These are phyloP conservation scores for Eucalyptus globulus DNA, from an alignment of 345 rosid species.

Conservation along the genomic window DNA sequence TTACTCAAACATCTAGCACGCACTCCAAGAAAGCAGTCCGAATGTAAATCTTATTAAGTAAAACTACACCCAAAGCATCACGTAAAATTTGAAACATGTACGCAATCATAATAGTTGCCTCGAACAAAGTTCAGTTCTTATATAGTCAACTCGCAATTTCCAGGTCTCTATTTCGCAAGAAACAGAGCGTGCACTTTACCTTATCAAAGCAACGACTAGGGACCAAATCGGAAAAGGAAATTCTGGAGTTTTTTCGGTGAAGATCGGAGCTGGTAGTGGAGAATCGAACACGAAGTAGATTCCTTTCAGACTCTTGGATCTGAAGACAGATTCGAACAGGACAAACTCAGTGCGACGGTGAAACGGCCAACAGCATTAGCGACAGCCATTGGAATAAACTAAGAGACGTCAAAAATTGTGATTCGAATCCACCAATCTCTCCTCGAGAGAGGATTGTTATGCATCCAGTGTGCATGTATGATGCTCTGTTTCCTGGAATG, in stretches of 20 bases:
- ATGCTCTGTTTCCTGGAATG: not conserved
- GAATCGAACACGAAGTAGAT: not conserved
- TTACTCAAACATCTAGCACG: not conserved
- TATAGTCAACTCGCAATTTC: rapidly evolving
- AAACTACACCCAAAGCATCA: not conserved
- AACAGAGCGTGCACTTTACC: not conserved
- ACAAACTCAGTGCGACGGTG: not conserved
- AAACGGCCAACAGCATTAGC: rapidly evolving
- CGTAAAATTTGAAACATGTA: not conserved
- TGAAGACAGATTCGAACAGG: not conserved
- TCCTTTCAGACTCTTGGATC: not conserved
- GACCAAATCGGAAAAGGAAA: not conserved
- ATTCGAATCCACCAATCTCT: too few relatives aligned
- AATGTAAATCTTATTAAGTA: not conserved
- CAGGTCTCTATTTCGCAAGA: not conserved
- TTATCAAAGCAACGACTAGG: not conserved
- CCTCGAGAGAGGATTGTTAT: too few relatives aligned
- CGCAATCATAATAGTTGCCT: not conserved
- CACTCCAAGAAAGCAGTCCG: not conserved
- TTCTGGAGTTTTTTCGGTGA: not conserved
- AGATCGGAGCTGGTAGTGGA: not conserved
- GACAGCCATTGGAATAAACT: not conserved
- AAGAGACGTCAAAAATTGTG: not conserved
- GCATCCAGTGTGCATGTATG: not conserved
- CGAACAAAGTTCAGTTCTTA: not conserved